These are phyloP conservation scores for Phytopythium delawarense DNA, from an alignment of 352 stramenopile species.

Conservation along the genomic window DNA sequence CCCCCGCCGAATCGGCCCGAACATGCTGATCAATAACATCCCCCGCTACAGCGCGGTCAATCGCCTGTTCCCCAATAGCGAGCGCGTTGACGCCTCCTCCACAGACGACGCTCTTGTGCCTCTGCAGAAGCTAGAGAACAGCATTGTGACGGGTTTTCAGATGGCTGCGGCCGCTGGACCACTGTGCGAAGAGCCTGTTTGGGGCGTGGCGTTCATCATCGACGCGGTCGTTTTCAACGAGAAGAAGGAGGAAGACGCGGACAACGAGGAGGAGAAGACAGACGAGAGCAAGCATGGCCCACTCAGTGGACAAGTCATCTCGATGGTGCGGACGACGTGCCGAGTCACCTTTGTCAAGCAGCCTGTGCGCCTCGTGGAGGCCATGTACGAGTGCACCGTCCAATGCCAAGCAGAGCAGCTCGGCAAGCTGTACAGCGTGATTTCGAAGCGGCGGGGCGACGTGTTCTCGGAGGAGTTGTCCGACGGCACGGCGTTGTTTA, in stretches of 20 bases:
- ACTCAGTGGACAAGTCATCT: conserved; percentile 80
- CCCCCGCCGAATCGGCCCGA: conserved; percentile 64
- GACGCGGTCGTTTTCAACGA: conserved; percentile 69
- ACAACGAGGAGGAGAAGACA: conserved; percentile 15
- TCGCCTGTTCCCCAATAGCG: conserved; percentile 13
- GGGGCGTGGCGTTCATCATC: conserved; percentile 86
- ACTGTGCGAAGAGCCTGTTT: conserved; percentile 89
- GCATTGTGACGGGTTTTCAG: conserved; percentile 81
- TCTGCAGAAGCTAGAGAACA: conserved; percentile 71
- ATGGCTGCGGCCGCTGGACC: conserved; percentile 77
- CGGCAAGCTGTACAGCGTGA: conserved; percentile 92
- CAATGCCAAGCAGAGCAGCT: conserved; percentile 89
- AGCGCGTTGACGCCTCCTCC: background rate
- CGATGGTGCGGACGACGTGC: conserved; percentile 67
- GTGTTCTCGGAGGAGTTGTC: conserved; percentile 86
- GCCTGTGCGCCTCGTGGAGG: conserved; percentile 89
- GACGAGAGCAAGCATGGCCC: conserved; percentile 55
- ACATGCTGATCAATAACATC: conserved; percentile 79
- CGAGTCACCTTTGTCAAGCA: conserved; percentile 78
- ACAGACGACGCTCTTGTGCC: conserved; percentile 17
- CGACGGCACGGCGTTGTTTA: conserved; percentile 93
- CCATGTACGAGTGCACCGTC: conserved; percentile 88
- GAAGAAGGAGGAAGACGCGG: conserved; percentile 24
- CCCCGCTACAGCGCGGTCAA: conserved; percentile 24
- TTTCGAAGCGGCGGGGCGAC: conserved; percentile 91